Evolutionary conservation across 2,329 filamentous ascomycete genomes (phyloP).

Genomic region (Pseudogymnoascus sp.): DNA sequence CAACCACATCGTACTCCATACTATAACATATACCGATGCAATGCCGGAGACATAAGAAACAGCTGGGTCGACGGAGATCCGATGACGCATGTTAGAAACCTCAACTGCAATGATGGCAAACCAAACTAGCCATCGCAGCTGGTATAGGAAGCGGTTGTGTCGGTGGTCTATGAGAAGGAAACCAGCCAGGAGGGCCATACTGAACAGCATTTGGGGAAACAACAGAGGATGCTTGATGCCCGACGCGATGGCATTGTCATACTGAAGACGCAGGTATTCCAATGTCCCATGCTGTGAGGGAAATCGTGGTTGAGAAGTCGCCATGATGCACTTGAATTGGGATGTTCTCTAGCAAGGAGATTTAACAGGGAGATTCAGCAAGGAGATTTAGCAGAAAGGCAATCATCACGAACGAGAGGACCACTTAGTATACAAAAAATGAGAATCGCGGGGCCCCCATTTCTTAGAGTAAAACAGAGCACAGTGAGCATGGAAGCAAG

Average conservation of each 20-base stretch:
- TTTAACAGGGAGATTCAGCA: neutral
- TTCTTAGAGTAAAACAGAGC: neutral
- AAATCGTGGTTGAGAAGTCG: neutral
- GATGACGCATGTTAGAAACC: constrained; percentile 33
- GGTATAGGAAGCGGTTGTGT: constrained; percentile 44
- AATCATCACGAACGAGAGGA: neutral
- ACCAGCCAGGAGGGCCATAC: constrained; percentile 41
- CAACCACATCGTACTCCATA: constrained; percentile 44
- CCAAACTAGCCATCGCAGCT: constrained; percentile 44
- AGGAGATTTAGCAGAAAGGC: no score
- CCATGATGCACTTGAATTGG: neutral
- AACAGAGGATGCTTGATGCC: constrained; percentile 43
- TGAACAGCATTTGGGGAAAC: constrained; percentile 45
- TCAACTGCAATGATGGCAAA: constrained; percentile 40
- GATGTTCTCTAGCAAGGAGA: neutral
- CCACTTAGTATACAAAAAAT: neutral
- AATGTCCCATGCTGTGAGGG: neutral
- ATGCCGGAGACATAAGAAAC: constrained; percentile 46
- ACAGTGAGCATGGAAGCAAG: neutral
- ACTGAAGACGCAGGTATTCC: neutral
- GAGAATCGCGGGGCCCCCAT: neutral
- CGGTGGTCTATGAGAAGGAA: constrained; percentile 53
- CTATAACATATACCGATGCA: constrained; percentile 43
- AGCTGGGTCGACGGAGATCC: constrained; percentile 47
- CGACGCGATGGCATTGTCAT: constrained; percentile 25